Conservation (phyloP, 2,329 filamentous ascomycete genomes). For the Apiospora pterosperma region DNA sequence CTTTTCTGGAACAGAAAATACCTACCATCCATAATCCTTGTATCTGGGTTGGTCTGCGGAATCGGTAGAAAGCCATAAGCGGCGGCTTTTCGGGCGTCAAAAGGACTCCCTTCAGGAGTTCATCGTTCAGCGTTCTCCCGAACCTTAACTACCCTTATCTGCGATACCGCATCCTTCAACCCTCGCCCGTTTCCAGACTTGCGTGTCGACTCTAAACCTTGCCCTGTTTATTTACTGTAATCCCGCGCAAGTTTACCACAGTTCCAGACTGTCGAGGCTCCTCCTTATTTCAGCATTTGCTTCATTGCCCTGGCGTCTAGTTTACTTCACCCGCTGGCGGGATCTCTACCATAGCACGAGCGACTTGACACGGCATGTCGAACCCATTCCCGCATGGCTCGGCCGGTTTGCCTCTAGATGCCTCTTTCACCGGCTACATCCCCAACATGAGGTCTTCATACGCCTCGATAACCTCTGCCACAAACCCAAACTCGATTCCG, state of each 20-base stretch:
- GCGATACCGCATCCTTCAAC: neutral
- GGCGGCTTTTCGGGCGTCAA: neutral
- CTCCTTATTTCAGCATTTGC: neutral
- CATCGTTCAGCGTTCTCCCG: neutral
- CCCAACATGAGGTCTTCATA: slow-evolving; percentile 37
- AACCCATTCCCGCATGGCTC: slow-evolving; percentile 38
- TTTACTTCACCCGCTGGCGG: neutral
- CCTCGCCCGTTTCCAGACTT: neutral
- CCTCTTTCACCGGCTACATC: slow-evolving; percentile 26
- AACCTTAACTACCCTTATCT: slow-evolving; percentile 2
- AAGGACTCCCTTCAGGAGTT: neutral
- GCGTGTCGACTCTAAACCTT: neutral
- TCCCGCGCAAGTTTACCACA: neutral
- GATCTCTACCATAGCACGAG: neutral
- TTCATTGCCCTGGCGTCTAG: neutral
- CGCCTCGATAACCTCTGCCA: slow-evolving; percentile 37
- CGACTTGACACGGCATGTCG: slow-evolving; percentile 31
- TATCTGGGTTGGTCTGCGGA: neutral
- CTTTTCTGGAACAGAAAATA: neutral
- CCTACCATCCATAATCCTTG: neutral
- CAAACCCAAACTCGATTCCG: slow-evolving; percentile 18
- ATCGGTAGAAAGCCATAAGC: neutral
- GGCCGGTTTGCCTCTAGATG: slow-evolving; percentile 30
- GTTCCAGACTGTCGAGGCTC: neutral
- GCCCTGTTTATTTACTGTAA: neutral